These are phyloP conservation scores for Pythium volutum DNA, from an alignment of 352 stramenopile species.

Conservation along the genomic window DNA sequence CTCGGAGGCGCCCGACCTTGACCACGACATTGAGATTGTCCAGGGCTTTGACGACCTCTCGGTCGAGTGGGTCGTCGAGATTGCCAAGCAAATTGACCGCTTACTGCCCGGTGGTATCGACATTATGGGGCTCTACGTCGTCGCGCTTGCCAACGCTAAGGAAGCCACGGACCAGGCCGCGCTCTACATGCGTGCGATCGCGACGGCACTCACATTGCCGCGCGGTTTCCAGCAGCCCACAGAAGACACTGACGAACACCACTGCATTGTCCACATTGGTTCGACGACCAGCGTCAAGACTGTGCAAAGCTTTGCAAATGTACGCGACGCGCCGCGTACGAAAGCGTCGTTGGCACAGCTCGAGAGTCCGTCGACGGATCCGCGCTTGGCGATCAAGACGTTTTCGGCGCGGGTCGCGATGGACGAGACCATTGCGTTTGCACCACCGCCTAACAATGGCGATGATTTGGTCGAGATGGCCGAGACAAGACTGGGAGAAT, in stretches of 20 bases:
- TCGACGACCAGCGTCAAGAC: conserved; percentile 21
- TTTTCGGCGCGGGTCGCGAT: conserved; percentile 46
- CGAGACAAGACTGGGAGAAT: conserved; percentile 39
- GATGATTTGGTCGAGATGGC: conserved; percentile 17
- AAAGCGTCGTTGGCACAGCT: conserved; percentile 27
- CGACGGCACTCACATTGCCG: conserved; percentile 29
- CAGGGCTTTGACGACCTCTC: conserved; percentile 51
- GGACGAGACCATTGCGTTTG: conserved; percentile 40
- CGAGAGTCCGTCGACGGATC: conserved; percentile 16
- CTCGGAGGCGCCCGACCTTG: conserved; percentile 30
- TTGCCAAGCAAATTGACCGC: conserved; percentile 64
- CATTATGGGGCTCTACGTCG: conserved; percentile 57
- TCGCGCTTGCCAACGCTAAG: conserved; percentile 29
- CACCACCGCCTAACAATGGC: background rate
- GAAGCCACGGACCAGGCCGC: conserved; percentile 34
- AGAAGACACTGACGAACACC: conserved; percentile 20
- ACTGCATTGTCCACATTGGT: conserved; percentile 47
- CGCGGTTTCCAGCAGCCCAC: conserved; percentile 11
- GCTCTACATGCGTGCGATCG: conserved; percentile 53
- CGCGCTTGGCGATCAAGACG: conserved; percentile 28
- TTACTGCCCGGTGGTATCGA: conserved; percentile 55
- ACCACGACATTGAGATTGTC: conserved; percentile 32
- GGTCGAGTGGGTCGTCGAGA: conserved; percentile 60
- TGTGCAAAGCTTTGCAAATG: conserved; percentile 22
- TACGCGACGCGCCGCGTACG: conserved; percentile 34